phyloP scores from a whole-genome alignment of 768 basidiomycete species.

The Psilocybe cubensis region DNA sequence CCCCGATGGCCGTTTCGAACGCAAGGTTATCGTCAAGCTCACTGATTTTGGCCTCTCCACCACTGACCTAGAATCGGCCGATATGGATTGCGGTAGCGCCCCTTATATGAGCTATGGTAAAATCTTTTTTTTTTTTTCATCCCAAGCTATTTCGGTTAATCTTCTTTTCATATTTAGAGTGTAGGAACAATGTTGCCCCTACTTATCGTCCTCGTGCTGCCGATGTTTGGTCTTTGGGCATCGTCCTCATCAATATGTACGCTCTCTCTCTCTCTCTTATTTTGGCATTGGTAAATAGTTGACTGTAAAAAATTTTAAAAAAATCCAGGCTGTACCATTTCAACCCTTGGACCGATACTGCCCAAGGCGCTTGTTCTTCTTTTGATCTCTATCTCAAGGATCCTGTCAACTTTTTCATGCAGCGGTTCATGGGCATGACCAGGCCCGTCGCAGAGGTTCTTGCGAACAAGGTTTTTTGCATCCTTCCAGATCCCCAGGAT shows the following conservation, averaged over 20 bases:
- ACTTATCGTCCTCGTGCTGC: constrained; percentile 94
- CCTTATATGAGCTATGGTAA: constrained; percentile 98
- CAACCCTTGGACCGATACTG: constrained; percentile 98
- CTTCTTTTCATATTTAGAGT: constrained; percentile 59
- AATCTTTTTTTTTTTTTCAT: constrained; percentile 28
- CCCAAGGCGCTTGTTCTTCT: constrained; percentile 76
- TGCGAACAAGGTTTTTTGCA: constrained; percentile 81
- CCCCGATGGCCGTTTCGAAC: constrained; percentile 64
- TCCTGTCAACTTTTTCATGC: constrained; percentile 86
- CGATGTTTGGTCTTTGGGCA: constrained; percentile 98
- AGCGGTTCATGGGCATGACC: constrained; percentile 91
- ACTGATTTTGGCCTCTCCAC: constrained; percentile 97
- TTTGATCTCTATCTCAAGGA: constrained; percentile 81
- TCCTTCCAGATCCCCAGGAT: constrained; percentile 66
- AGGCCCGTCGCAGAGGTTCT: constrained; percentile 85
- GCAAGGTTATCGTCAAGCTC: constrained; percentile 94
- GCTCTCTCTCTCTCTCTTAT: too few relatives aligned
- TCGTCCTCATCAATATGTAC: constrained; percentile 98
- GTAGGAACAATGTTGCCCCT: constrained; percentile 95
- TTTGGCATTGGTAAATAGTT: background rate
- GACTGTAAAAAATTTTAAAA: background rate
- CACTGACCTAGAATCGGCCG: constrained; percentile 83
- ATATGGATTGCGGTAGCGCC: constrained; percentile 98
- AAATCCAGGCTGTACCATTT: constrained; percentile 86
- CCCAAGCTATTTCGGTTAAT: constrained; percentile 1